phyloP scores from a whole-genome alignment of 2,329 filamentous ascomycete species.

The Sclerotinia subarctica region DNA sequence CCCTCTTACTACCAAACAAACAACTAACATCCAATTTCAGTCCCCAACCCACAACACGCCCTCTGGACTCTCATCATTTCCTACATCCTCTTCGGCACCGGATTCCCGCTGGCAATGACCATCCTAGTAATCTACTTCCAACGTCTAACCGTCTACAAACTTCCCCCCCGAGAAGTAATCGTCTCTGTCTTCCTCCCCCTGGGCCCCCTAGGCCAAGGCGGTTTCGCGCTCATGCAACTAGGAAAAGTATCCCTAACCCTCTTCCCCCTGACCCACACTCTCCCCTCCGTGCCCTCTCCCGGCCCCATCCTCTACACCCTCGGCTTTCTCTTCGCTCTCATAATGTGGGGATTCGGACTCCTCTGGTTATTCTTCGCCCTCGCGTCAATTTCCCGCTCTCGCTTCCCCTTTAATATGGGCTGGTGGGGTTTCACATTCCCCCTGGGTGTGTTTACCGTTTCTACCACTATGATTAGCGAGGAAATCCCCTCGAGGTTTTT shows the following conservation, averaged over 20 bases:
- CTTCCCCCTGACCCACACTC: slow-evolving; percentile 41
- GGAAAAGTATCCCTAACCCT: slow-evolving; percentile 48
- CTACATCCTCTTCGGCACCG: slow-evolving; percentile 68
- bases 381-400: slow-evolving; percentile 45
- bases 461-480: slow-evolving; percentile 47
- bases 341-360: slow-evolving; percentile 56
- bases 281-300: slow-evolving; percentile 37
- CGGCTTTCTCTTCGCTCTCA: slow-evolving; percentile 50
- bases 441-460: slow-evolving; percentile 53
- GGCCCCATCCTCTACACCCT: slow-evolving; percentile 57
- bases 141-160: slow-evolving; percentile 61
- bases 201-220: slow-evolving; percentile 64
- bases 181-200: slow-evolving; percentile 66
- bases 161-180: slow-evolving; percentile 64
- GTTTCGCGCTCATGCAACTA: slow-evolving; percentile 47
- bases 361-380: slow-evolving; percentile 55
- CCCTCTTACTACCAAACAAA: not conserved
- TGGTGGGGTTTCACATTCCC: slow-evolving; percentile 63
- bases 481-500: slow-evolving; percentile 56
- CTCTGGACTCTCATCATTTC: slow-evolving; percentile 60
- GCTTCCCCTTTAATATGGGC: slow-evolving; percentile 59
- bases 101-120: slow-evolving; percentile 57
- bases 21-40: not conserved
- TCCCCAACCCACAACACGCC: slow-evolving; percentile 54
- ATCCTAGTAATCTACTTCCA: slow-evolving; percentile 68